phyloP scores from a whole-genome alignment of 495 filamentous ascomycete genomes.

The Chaetomium tenue region DNA sequence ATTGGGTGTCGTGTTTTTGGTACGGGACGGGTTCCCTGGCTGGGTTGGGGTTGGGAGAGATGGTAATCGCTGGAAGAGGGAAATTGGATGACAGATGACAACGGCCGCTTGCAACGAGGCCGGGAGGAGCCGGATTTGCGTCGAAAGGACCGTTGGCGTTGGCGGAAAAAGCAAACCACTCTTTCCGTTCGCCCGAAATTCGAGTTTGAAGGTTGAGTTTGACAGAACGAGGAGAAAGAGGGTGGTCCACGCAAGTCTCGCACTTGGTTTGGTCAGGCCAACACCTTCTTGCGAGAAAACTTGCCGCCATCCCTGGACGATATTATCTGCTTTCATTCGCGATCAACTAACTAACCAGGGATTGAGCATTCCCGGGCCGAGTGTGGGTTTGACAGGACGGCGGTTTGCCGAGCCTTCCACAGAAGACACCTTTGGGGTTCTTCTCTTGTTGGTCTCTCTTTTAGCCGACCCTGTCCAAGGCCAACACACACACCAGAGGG shows the following conservation, averaged over 20 bases:
- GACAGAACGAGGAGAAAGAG: not conserved
- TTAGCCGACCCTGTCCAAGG: not conserved
- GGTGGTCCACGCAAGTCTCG: not conserved
- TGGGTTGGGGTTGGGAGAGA: not conserved
- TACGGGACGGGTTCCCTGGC: not conserved
- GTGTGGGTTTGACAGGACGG: not conserved
- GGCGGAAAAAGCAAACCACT: not conserved
- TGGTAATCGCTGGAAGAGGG: too few species aligned
- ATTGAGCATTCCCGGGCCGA: not conserved
- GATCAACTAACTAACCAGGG: not conserved
- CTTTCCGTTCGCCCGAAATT: not conserved
- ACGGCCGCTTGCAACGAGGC: not conserved
- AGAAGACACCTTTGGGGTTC: not conserved
- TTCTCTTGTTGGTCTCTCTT: not conserved
- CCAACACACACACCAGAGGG: not conserved
- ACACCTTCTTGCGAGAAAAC: not conserved
- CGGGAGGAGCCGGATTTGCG: slow-evolving; percentile 3
- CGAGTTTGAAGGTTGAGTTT: not conserved
- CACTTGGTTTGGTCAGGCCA: not conserved
- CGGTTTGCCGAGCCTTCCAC: not conserved
- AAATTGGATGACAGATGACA: not conserved
- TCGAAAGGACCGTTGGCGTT: slow-evolving; percentile 2
- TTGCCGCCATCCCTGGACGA: not conserved
- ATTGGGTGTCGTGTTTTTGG: not conserved
- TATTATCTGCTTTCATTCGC: not conserved